Evolutionary conservation across 129 eudicot species (phyloP), one percentile per base, ranked within the genome.

Genomic region (Tanacetum coccineum): DNA sequence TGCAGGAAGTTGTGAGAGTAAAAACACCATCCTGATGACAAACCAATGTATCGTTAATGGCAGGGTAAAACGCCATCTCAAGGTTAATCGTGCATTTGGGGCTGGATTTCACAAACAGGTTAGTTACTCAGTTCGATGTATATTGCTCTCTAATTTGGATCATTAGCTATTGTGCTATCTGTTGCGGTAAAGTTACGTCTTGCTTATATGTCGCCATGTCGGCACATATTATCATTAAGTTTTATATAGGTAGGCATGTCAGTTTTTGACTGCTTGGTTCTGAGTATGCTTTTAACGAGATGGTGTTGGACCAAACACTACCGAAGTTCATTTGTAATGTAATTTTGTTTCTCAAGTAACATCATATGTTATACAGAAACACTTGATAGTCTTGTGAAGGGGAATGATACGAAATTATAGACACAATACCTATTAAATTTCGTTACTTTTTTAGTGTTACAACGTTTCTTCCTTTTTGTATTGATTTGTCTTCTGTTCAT

Each of bases 91-190:
- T 70, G 98, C 98, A 46, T 92, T 92, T 84, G 98, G 98, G 76
- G 98, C 98, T 80, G 98, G 98, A 64, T 92, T 74, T 55, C 95
- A 88, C 13, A 92, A 92, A 79, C 96, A 88, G 96, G 98, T 92
- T 42, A 40, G 83, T 74, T 50, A 12, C n/a, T 59, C 25, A 25
- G 18, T 13, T 54, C 22, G 3, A 32, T 75, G 32, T 15, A 11
- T 63, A 52, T 25, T 13, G 13, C 56, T 72, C 30, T 71, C 11
- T 10, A 14, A 9, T 25, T 17, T 30, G 64, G 32, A 55, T 18
- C 12, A 32, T 68, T 39, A 36, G 39, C 19, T 50, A 28, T 32
- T 50, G 32, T 15, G 72, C 50, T 11, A 66, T 51, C 26, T 17
- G 4, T 49, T 56, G 55, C 42, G 28, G 74, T 56, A 15, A 56